Conservation (phyloP, 2,329 filamentous ascomycete genomes). For the Macrophomina tecta region DNA sequence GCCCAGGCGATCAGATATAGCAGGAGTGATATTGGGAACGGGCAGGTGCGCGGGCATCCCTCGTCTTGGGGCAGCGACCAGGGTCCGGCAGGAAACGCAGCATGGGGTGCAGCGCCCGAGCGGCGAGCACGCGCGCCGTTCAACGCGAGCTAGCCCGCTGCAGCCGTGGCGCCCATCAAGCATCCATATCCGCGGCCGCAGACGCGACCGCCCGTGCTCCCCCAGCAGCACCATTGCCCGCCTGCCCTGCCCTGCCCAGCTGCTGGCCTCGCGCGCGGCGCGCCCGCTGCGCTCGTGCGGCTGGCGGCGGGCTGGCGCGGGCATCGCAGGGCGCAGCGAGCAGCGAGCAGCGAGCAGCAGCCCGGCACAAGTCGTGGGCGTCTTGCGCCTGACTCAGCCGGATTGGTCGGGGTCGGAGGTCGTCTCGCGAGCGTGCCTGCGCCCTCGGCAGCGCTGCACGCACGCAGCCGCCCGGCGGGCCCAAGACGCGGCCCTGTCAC, state of each 20-base stretch:
- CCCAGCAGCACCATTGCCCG: neutral
- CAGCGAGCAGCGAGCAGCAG: neutral
- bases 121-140: conserved; percentile 21
- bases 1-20: conserved; percentile 23
- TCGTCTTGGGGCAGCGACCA: conserved; percentile 15
- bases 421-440: conserved; percentile 15
- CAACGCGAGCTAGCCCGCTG: conserved; percentile 1
- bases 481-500: conserved; percentile 18
- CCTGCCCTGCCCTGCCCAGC: too few species aligned
- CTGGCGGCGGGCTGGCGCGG: neutral
- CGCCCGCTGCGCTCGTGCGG: conserved; percentile 5
- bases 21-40: conserved; percentile 20
- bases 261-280: neutral
- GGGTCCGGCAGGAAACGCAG: conserved; percentile 7
- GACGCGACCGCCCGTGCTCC: conserved; percentile 6
- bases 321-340: neutral
- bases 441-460: conserved; percentile 17
- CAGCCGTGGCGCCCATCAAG: conserved; percentile 17
- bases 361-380: conserved; percentile 2
- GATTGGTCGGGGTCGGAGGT: neutral
- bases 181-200: conserved; percentile 16
- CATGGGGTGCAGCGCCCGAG: conserved; percentile 11
- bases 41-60: conserved; percentile 21
- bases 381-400: conserved; percentile 15
- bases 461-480: conserved; percentile 1